phyloP scores from a whole-genome alignment of 352 stramenopile species.

The Phytophthora fragariae region DNA sequence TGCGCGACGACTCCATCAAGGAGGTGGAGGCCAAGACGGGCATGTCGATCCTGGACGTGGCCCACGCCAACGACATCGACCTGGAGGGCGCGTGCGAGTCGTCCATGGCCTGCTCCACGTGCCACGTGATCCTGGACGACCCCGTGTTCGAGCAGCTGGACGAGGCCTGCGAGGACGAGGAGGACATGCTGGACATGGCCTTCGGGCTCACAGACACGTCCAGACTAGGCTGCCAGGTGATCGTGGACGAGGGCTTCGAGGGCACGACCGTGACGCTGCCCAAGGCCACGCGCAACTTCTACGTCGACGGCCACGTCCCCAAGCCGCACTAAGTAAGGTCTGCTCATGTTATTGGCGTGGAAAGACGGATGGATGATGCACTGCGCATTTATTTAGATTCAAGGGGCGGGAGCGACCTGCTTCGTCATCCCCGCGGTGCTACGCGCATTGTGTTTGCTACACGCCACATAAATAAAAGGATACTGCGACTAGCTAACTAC shows the following conservation, averaged over 20 bases:
- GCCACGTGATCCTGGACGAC: constrained; percentile 97
- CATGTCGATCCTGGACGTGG: constrained; percentile 92
- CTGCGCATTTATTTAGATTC: constrained; percentile 42
- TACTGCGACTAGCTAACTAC: constrained; percentile 31
- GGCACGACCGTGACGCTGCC: constrained; percentile 93
- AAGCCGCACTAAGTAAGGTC: constrained; percentile 91
- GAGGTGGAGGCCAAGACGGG: constrained; percentile 76
- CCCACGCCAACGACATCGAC: constrained; percentile 94
- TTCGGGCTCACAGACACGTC: constrained; percentile 97
- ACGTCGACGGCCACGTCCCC: constrained; percentile 98
- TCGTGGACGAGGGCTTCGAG: constrained; percentile 93
- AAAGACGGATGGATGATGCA: constrained; percentile 7
- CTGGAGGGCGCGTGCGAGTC: constrained; percentile 95
- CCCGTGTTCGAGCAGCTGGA: constrained; percentile 93
- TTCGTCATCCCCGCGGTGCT: constrained; percentile 7
- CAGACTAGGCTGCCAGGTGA: constrained; percentile 92
- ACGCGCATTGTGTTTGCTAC: background rate
- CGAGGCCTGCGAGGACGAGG: constrained; percentile 96
- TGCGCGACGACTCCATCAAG: constrained; percentile 65
- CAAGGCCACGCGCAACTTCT: constrained; percentile 98
- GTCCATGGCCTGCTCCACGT: constrained; percentile 98
- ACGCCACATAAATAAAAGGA: constrained; percentile 49
- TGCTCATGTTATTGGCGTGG: background rate
- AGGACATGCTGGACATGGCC: constrained; percentile 99
- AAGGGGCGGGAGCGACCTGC: constrained; percentile 18